Percentiles rank a stretch among this genome's conserved stretches.
These are phyloP conservation scores for Backusella sp. DNA, from an alignment of 192 early-diverging fungal genomes.

Conservation along the genomic window DNA sequence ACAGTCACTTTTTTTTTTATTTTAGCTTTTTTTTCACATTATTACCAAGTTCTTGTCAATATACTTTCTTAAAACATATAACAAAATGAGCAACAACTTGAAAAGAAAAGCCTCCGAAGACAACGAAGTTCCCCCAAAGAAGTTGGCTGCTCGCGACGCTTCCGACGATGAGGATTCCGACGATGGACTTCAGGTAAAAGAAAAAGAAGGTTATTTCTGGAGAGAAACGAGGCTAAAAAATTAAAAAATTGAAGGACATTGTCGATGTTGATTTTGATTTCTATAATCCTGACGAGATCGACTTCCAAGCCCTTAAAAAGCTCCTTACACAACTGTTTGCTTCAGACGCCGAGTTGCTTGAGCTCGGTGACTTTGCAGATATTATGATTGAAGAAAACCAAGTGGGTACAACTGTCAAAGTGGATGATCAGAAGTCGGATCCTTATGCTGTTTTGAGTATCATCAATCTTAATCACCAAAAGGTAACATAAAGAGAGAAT, in stretches of 20 bases:
- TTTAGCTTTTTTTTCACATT: not conserved
- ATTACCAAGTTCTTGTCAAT: not conserved
- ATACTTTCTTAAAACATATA: not conserved
- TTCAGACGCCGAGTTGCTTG: constrained; percentile 75
- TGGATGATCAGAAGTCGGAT: constrained; percentile 75
- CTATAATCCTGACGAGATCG: constrained; percentile 82
- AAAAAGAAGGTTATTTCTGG: not conserved
- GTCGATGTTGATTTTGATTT: constrained; percentile 97
- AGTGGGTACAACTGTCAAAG: constrained; percentile 89
- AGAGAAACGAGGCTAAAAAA: not conserved
- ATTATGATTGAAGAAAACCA: constrained; percentile 71
- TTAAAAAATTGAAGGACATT: constrained; percentile 39
- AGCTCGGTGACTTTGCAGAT: constrained; percentile 77
- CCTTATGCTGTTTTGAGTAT: constrained; percentile 87
- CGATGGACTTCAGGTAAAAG: constrained; percentile 19
- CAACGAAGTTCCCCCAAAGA: constrained; percentile 9
- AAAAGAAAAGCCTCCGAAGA: constrained; percentile 25
- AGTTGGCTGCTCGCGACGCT: not conserved
- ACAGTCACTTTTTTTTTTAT: constrained; percentile 6
- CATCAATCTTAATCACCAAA: constrained; percentile 67
- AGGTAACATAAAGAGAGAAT: constrained; percentile 18
- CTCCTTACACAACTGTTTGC: constrained; percentile 79
- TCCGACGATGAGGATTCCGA: constrained; percentile 25
- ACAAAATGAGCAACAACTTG: constrained; percentile 13
- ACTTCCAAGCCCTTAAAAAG: constrained; percentile 91